A percentile compares a stretch with the other conserved stretches of the same genome.
These are phyloP conservation scores for Schizosaccharomyces octosporus DNA, from an alignment of 805 yeast species.

Conservation along the genomic window DNA sequence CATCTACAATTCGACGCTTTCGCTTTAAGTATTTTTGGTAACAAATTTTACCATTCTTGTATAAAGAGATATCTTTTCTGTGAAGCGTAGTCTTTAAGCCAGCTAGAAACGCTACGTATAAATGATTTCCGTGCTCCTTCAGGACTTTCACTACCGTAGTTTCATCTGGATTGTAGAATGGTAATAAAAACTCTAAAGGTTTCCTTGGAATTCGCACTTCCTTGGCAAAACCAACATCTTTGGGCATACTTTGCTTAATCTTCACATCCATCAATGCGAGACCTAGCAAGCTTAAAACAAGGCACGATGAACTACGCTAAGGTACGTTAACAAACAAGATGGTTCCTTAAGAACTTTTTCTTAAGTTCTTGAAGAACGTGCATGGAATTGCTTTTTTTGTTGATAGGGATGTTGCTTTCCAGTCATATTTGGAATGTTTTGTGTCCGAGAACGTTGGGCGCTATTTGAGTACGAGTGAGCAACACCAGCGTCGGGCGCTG, in stretches of 20 bases:
- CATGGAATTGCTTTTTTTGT: not conserved
- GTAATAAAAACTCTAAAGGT: not conserved
- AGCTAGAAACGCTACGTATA: not conserved
- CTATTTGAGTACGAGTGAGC: not conserved
- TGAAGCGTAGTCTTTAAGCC: not conserved
- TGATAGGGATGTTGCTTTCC: not conserved
- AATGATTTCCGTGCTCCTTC: not conserved
- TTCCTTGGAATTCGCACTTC: not conserved
- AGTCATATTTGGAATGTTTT: not conserved
- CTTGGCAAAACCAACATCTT: not conserved
- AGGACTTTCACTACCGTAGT: not conserved
- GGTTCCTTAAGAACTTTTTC: not conserved
- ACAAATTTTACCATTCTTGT: not conserved
- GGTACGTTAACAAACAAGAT: not conserved
- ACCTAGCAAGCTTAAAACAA: too few relatives aligned
- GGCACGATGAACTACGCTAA: not conserved
- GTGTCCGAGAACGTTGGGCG: not conserved
- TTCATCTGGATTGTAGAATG: not conserved
- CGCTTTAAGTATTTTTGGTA: not conserved
- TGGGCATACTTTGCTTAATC: not conserved
- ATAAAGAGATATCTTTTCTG: not conserved
- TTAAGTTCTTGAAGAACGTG: not conserved
- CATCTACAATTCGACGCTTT: not conserved
- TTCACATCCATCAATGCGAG: too few relatives aligned
- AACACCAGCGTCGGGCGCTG: not conserved